Percentiles rank a stretch among this genome's conserved stretches.
These are phyloP conservation scores for Trichosporon ovoides DNA, from an alignment of 1,284 basidiomycete species.

Conservation along the genomic window DNA sequence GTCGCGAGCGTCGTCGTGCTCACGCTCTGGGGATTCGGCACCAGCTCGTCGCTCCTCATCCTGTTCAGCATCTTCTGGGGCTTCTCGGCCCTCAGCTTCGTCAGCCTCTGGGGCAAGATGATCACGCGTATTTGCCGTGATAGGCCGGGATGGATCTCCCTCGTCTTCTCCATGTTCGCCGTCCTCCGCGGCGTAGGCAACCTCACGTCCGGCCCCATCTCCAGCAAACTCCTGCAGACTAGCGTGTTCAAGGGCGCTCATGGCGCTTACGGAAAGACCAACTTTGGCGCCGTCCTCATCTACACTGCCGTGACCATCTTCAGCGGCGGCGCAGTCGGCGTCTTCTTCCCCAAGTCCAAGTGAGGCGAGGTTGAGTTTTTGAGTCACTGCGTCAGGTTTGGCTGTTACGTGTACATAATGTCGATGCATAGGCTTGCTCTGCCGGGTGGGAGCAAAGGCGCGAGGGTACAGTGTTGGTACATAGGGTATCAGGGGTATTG, in stretches of 20 bases:
- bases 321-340: conserved; percentile 17
- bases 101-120: conserved; percentile 34
- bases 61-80: conserved; percentile 34
- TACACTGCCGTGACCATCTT: conserved; percentile 28
- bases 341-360: conserved; percentile 20
- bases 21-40: conserved; percentile 47
- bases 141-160: conserved; percentile 31
- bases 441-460: not conserved
- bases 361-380: no score
- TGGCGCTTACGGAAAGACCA: conserved; percentile 40
- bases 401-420: conserved; percentile 14
- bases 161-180: conserved; percentile 42
- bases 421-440: conserved; percentile 1
- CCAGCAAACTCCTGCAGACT: conserved; percentile 30
- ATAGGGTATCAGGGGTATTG: not conserved
- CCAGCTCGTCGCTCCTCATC: conserved; percentile 26
- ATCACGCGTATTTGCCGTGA: conserved; percentile 36
- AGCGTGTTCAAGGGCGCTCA: conserved; percentile 25
- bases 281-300: conserved; percentile 31
- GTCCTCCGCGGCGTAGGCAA: conserved; percentile 45
- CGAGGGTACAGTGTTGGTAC: conserved; percentile 1
- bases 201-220: conserved; percentile 40
- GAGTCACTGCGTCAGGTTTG: no score
- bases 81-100: conserved; percentile 30
- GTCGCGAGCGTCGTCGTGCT: conserved; percentile 37